phyloP scores from a whole-genome alignment of 148 eudicot species.

The Fagopyrum tataricum region DNA sequence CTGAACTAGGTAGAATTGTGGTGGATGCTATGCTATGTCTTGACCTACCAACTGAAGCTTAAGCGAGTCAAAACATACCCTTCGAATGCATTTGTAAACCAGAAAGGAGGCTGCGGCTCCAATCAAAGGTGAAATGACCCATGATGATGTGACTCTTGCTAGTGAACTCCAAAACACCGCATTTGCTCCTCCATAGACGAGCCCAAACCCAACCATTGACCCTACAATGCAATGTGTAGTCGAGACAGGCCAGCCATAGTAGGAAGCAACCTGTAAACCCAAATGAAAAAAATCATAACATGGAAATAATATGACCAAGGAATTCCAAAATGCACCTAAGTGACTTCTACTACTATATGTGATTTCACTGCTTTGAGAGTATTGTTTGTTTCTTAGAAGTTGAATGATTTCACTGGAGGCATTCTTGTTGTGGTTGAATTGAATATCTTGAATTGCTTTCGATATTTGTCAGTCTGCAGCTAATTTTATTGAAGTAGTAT shows the following conservation, averaged over 20 bases:
- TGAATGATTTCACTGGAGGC: background rate
- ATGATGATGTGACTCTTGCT: slow-evolving; percentile 92
- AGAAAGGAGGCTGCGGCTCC: slow-evolving; percentile 82
- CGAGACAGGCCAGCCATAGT: slow-evolving; percentile 92
- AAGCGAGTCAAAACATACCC: slow-evolving; percentile 45
- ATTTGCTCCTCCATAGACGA: slow-evolving; percentile 75
- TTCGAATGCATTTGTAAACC: slow-evolving; percentile 95
- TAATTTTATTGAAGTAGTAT: background rate
- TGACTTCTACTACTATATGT: too few species aligned
- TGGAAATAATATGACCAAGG: too few species aligned
- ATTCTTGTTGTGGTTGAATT: background rate
- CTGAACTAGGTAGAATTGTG: background rate
- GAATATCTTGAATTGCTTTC: background rate
- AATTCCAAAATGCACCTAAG: too few species aligned
- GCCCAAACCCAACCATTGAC: slow-evolving; percentile 98
- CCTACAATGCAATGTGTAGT: slow-evolving; percentile 99
- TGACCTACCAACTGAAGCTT: background rate
- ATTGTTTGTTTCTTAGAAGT: background rate
- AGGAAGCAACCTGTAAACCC: slow-evolving; percentile 75
- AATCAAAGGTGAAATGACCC: slow-evolving; percentile 83
- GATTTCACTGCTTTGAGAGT: too few species aligned
- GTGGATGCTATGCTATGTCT: background rate
- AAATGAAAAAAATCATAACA: background rate
- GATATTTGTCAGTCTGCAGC: background rate
- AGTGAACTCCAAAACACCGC: slow-evolving; percentile 97